These are phyloP conservation scores for Pythium rhizo-oryzae DNA, from an alignment of 352 stramenopile species.

Conservation along the genomic window DNA sequence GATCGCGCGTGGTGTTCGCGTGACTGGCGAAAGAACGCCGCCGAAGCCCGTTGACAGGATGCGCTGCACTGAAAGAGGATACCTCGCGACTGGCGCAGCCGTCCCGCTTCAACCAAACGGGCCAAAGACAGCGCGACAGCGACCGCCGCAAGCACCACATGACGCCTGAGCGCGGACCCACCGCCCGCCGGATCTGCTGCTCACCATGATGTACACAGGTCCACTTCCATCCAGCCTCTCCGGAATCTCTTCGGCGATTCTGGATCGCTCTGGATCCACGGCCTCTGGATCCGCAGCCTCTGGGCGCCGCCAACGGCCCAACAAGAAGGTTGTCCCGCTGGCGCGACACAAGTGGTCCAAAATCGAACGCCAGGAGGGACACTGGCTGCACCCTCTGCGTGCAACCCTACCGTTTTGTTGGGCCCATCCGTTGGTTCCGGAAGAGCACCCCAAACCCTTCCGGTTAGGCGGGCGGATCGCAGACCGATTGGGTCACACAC, in stretches of 20 bases:
- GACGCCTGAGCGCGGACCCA: too few species aligned
- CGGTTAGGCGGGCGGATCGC: not conserved
- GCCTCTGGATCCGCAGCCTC: too few species aligned
- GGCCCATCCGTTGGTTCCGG: not conserved
- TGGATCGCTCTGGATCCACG: too few species aligned
- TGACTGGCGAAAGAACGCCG: constrained; percentile 20
- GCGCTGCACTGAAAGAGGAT: not conserved
- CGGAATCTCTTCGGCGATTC: not conserved
- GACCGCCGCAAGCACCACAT: not conserved
- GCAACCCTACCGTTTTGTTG: not conserved
- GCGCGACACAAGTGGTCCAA: not conserved
- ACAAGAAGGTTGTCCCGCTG: not conserved
- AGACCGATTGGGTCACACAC: not conserved
- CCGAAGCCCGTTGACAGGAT: constrained; percentile 4
- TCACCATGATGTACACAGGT: not conserved
- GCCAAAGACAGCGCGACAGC: too few species aligned
- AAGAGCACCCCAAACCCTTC: constrained; percentile 19
- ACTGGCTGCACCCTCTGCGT: not conserved
- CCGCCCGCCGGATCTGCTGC: too few species aligned
- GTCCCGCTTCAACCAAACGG: too few species aligned
- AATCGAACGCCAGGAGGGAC: not conserved
- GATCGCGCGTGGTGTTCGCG: not conserved
- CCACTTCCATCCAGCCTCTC: not conserved
- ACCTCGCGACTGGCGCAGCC: not conserved
- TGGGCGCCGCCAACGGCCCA: too few species aligned